A percentile compares a stretch with the other conserved stretches of the same genome.
phyloP scores from a whole-genome alignment of 2,329 filamentous ascomycete genomes.

The Phialophora expanda region DNA sequence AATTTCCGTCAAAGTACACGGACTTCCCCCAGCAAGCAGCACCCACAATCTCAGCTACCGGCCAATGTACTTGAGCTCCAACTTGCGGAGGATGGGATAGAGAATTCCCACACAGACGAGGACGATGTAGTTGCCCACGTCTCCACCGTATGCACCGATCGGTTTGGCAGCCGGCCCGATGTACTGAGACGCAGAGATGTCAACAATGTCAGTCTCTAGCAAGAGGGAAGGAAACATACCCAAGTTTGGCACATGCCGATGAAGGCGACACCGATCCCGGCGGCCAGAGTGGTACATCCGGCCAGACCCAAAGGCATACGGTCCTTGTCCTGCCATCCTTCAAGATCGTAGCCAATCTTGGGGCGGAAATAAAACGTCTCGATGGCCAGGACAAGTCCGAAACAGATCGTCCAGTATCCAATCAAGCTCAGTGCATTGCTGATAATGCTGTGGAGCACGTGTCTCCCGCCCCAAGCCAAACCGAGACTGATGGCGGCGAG shows the following conservation, averaged over 20 bases:
- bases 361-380: conserved; percentile 38
- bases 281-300: conserved; percentile 25
- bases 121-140: conserved; percentile 34
- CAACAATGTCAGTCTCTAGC: neutral
- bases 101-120: conserved; percentile 23
- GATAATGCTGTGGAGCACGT: conserved; percentile 35
- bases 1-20: too few relatives aligned
- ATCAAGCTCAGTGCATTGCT: conserved; percentile 36
- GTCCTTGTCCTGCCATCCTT: conserved; percentile 36
- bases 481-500: conserved; percentile 27
- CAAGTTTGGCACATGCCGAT: conserved; percentile 39
- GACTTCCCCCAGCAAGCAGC: too few relatives aligned
- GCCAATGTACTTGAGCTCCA: conserved; percentile 30
- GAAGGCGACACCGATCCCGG: conserved; percentile 27
- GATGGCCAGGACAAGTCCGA: conserved; percentile 33
- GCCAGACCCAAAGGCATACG: conserved; percentile 37
- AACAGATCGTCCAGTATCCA: conserved; percentile 40
- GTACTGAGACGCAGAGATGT: conserved; percentile 15
- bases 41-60: conserved; percentile 10
- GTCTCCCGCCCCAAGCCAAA: conserved; percentile 36
- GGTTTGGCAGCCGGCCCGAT: conserved; percentile 30
- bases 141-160: conserved; percentile 35
- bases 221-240: conserved; percentile 26
- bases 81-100: conserved; percentile 28
- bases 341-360: conserved; percentile 35